Base-by-base conservation (phyloP, 192 early-diverging fungal species). In the Pilaira anomala region DNA sequence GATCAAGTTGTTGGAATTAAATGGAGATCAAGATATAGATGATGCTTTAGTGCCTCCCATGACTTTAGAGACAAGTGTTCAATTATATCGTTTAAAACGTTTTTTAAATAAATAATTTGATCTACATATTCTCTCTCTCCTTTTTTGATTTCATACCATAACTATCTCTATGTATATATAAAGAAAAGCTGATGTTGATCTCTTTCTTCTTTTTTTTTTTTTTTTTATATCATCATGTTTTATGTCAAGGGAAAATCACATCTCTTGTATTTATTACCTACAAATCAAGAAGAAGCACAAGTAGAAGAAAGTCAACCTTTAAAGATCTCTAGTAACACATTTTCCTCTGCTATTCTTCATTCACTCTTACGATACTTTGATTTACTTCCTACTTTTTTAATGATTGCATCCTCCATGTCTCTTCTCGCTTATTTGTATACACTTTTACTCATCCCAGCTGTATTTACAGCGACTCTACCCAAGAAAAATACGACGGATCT, bases 71-170 rank as follows among this genome's bases (percentile, higher is more conserved):
- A 56, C 60, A 14, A 40, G 60, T 26, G 67, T 69, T 18, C 59
- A 69, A 46, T 9, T 69, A 3, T 69, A 69, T 63, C 50, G 67
- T 6, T 41, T 69, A 16, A 21, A 33, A 29, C 53, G 28, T 33
- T 14, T 42, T 14, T 13, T 21, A 42, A 39, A 58, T 42, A 58
- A 42, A 58, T 58, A 18, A 19, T 46, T 16, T 14, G 7, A n/a
- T 4, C 5, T 36, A 9, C 11, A 9, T 36, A 36, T 5, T 36
- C 11, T 36, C 11, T 19, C 16, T 46, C 44, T 14, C 44, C 44
- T 19, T 19, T 46, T 46, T 46, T 46, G 4, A 45, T 45, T 12
- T 33, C 2, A 4, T 33, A 4, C 2, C 30, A 33, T n/a, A 3
- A 7, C 3, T 45, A 45, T 45, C 39, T 5, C 39, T 45, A 45